Percentiles rank a stretch among this genome's conserved stretches.
phyloP scores from a whole-genome alignment of 1,284 basidiomycete genomes.

The Vanrija sp. region DNA sequence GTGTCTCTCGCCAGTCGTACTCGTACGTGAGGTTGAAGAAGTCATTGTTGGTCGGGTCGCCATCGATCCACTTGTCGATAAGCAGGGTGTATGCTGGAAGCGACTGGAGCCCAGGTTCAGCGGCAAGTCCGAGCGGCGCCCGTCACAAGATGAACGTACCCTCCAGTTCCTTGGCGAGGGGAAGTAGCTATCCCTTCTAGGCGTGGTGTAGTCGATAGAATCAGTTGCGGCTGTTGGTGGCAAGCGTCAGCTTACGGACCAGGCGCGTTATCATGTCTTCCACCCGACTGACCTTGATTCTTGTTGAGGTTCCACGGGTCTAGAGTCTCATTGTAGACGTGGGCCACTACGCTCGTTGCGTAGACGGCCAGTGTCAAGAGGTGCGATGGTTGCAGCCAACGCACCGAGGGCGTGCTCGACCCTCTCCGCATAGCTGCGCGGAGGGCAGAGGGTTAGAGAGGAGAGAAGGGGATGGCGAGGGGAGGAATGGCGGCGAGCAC shows the following conservation, averaged over 20 bases:
- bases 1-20: constrained; percentile 78
- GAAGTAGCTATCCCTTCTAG: constrained; percentile 48
- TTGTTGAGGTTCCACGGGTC: constrained; percentile 77
- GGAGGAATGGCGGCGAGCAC: no score
- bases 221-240: constrained; percentile 56
- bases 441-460: constrained; percentile 1
- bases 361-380: constrained; percentile 9
- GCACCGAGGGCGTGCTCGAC: constrained; percentile 3
- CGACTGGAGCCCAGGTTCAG: constrained; percentile 31
- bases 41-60: constrained; percentile 84
- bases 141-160: constrained; percentile 65
- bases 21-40: constrained; percentile 75
- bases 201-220: constrained; percentile 65
- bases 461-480: no score
- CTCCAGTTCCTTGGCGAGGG: constrained; percentile 83
- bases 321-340: constrained; percentile 65
- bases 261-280: neutral
- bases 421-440: constrained; percentile 1
- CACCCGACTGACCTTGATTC: constrained; percentile 55
- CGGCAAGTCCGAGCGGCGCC: constrained; percentile 35
- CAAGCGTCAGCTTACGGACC: neutral
- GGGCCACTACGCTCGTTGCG: constrained; percentile 7
- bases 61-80: constrained; percentile 87
- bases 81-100: constrained; percentile 80
- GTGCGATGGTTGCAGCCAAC: neutral